Evolutionary conservation across 1,284 basidiomycete genomes (phyloP).

Genomic region (Phellopilus nigrolimitatus): DNA sequence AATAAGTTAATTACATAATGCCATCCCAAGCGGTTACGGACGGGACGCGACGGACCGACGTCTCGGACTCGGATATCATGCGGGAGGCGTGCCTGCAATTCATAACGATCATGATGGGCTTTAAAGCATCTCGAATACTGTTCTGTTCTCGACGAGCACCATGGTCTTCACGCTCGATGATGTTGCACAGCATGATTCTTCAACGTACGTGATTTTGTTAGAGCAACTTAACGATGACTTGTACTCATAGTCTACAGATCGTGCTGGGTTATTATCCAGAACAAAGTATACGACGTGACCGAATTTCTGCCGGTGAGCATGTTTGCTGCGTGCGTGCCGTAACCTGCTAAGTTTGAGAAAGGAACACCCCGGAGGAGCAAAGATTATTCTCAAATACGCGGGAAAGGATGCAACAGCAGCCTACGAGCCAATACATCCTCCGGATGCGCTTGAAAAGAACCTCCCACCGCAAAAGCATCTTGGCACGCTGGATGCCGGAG

Average conservation of each 20-base stretch:
- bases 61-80: no score
- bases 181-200: constrained; percentile 49
- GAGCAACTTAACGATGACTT: not conserved
- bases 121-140: no score
- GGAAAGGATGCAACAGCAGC: constrained; percentile 73
- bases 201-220: constrained; percentile 35
- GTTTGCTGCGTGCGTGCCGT: constrained; percentile 3
- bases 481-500: constrained; percentile 57
- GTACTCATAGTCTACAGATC: constrained; percentile 30
- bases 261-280: constrained; percentile 87
- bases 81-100: no score
- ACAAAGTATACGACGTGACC: constrained; percentile 80
- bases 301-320: constrained; percentile 65
- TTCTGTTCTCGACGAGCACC: not conserved
- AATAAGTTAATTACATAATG: no score
- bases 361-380: constrained; percentile 80
- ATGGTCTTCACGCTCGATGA: constrained; percentile 35
- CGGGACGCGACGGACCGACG: no score
- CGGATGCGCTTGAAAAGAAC: constrained; percentile 64
- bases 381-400: constrained; percentile 75
- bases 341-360: constrained; percentile 31
- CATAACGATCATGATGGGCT: not conserved
- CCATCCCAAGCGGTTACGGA: no score
- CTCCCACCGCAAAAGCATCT: constrained; percentile 65
- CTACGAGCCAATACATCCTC: constrained; percentile 72